phyloP scores from a whole-genome alignment of 352 stramenopile species.

The Blastocystis sp. region DNA sequence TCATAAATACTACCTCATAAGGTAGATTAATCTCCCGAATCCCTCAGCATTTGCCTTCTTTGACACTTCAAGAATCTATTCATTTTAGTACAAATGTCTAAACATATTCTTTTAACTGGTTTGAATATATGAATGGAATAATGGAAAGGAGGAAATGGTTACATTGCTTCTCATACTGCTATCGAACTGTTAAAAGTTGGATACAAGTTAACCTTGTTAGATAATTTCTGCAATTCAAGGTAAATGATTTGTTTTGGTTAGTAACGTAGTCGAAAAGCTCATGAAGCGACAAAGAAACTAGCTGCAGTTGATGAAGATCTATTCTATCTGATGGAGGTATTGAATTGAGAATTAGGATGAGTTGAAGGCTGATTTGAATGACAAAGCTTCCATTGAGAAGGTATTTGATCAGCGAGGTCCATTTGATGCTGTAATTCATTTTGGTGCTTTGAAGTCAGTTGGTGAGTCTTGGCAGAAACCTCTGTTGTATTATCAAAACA shows the following conservation, averaged over 20 bases:
- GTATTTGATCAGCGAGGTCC: conserved; percentile 77
- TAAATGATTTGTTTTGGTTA: conserved; percentile 67
- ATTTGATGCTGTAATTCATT: conserved; percentile 80
- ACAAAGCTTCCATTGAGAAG: conserved; percentile 72
- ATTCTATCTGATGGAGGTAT: conserved; percentile 58
- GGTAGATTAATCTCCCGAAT: neutral
- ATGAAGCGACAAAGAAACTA: conserved; percentile 76
- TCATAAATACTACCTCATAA: neutral
- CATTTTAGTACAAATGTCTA: neutral
- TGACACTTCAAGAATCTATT: neutral
- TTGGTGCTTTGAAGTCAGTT: conserved; percentile 83
- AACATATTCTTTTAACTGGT: conserved; percentile 64
- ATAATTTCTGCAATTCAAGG: conserved; percentile 81
- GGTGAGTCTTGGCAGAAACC: conserved; percentile 78
- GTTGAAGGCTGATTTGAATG: conserved; percentile 72
- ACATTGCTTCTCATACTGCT: conserved; percentile 84
- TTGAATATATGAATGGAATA: neutral
- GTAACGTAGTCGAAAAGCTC: conserved; percentile 69
- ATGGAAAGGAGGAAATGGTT: conserved; percentile 77
- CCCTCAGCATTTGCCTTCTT: conserved; percentile 27
- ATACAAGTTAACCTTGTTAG: conserved; percentile 81
- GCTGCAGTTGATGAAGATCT: conserved; percentile 70
- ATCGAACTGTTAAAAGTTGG: conserved; percentile 78
- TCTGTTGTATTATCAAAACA: conserved; percentile 81
- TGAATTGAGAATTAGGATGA: neutral